Percentiles rank a stretch among this genome's conserved stretches.
These are phyloP conservation scores for Saccharomycopsis amapae DNA, from an alignment of 805 yeast genomes.

Conservation along the genomic window DNA sequence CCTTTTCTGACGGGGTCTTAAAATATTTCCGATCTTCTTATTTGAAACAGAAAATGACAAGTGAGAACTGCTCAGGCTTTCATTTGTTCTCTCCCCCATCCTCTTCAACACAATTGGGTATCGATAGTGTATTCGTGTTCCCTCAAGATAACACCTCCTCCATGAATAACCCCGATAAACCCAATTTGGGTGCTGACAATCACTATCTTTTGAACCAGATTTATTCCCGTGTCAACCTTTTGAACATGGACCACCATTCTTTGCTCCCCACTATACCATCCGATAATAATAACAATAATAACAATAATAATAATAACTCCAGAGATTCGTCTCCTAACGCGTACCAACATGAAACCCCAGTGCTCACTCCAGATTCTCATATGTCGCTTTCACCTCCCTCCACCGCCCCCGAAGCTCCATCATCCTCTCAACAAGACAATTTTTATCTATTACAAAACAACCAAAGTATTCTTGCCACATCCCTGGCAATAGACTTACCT, in stretches of 20 bases:
- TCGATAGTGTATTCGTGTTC: background rate
- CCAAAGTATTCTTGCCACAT: background rate
- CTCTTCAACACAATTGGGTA: background rate
- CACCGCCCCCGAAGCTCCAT: background rate
- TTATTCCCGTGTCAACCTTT: conserved; percentile 8
- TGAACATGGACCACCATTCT: conserved; percentile 11
- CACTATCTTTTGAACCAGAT: conserved; percentile 9
- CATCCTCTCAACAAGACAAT: background rate
- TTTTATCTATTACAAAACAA: background rate
- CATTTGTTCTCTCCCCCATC: conserved; percentile 6
- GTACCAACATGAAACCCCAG: conserved; percentile 2
- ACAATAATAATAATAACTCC: background rate
- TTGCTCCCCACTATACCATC: background rate
- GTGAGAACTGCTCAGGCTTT: background rate
- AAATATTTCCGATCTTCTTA: too few species aligned
- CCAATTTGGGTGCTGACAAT: too few species aligned
- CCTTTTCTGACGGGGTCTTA: too few species aligned
- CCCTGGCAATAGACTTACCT: too few species aligned
- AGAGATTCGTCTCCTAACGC: conserved; percentile 3
- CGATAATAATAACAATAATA: background rate
- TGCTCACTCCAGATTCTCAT: conserved; percentile 17
- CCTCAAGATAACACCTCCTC: too few species aligned
- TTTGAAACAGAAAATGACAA: too few species aligned
- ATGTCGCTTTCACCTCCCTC: conserved; percentile 13
- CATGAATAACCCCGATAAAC: too few species aligned